Evolutionary conservation across 805 yeast genomes (phyloP).

Genomic region (Starmerella kuoi): DNA sequence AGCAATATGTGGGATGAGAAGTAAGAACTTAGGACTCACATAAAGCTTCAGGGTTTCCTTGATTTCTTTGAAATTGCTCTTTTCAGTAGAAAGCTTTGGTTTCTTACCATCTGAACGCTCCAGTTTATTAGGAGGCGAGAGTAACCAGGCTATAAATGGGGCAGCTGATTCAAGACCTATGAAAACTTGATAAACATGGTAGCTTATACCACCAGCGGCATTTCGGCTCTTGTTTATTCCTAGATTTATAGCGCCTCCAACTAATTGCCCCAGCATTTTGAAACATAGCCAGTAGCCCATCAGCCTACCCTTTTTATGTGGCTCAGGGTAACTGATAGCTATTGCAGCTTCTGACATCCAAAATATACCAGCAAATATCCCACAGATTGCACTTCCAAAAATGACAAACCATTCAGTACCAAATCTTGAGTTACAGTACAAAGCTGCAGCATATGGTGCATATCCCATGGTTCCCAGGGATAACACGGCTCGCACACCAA

Average conservation of each 20-base stretch:
- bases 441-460: slow-evolving; percentile 22
- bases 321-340: slow-evolving; percentile 23
- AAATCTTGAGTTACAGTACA: slow-evolving; percentile 19
- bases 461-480: slow-evolving; percentile 21
- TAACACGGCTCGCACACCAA: slow-evolving; percentile 18
- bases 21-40: slow-evolving; percentile 6
- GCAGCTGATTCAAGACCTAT: slow-evolving; percentile 20
- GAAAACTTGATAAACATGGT: slow-evolving; percentile 15
- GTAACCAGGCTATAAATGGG: slow-evolving; percentile 18
- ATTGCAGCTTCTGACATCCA: slow-evolving; percentile 24
- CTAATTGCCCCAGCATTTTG: slow-evolving; percentile 18
- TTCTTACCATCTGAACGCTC: slow-evolving; percentile 26
- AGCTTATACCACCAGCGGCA: slow-evolving; percentile 16
- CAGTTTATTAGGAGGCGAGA: slow-evolving; percentile 21
- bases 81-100: slow-evolving; percentile 9
- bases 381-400: slow-evolving; percentile 22
- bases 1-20: slow-evolving; percentile 14
- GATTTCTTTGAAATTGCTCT: slow-evolving; percentile 5
- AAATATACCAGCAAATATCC: slow-evolving; percentile 23
- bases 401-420: slow-evolving; percentile 22
- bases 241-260: slow-evolving; percentile 23
- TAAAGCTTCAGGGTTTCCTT: slow-evolving; percentile 12
- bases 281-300: slow-evolving; percentile 21
- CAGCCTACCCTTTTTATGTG: slow-evolving; percentile 17
- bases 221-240: slow-evolving; percentile 13